These are phyloP conservation scores for Maudiozyma barnettii DNA, from an alignment of 805 yeast species.

Conservation along the genomic window DNA sequence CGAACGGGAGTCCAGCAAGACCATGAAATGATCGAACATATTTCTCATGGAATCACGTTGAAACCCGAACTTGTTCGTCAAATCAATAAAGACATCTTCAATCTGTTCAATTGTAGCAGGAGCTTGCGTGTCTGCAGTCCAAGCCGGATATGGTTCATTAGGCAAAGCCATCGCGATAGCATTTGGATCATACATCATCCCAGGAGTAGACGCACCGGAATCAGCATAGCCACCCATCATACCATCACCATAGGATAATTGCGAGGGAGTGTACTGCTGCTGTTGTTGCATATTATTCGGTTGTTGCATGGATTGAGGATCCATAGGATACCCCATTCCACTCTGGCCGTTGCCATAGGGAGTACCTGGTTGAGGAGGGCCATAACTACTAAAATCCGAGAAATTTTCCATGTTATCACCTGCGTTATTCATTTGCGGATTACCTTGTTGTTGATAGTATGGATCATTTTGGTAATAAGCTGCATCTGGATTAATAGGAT, in stretches of 20 bases:
- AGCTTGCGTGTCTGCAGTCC: constrained; percentile 94
- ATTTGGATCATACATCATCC: constrained; percentile 51
- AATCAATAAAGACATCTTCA: constrained; percentile 77
- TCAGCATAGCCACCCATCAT: constrained; percentile 39
- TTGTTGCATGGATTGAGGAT: neutral
- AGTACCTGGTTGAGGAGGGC: constrained; percentile 39
- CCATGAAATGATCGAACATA: constrained; percentile 83
- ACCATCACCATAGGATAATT: constrained; percentile 65
- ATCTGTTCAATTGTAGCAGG: constrained; percentile 77
- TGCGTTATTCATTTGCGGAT: constrained; percentile 32
- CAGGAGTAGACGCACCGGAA: constrained; percentile 93
- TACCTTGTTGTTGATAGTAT: constrained; percentile 30
- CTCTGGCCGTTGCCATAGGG: neutral
- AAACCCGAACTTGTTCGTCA: constrained; percentile 77
- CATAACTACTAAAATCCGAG: constrained; percentile 59
- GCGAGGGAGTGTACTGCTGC: constrained; percentile 68
- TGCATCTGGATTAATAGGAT: constrained; percentile 23
- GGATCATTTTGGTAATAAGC: constrained; percentile 15
- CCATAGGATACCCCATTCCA: neutral
- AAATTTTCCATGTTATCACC: constrained; percentile 49
- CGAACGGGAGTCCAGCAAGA: constrained; percentile 69
- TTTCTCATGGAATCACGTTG: constrained; percentile 91
- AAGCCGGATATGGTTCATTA: constrained; percentile 96
- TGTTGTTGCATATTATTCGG: neutral
- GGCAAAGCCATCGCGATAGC: constrained; percentile 60